phyloP scores from a whole-genome alignment of 495 filamentous ascomycete species.

The Tuber borchii region DNA sequence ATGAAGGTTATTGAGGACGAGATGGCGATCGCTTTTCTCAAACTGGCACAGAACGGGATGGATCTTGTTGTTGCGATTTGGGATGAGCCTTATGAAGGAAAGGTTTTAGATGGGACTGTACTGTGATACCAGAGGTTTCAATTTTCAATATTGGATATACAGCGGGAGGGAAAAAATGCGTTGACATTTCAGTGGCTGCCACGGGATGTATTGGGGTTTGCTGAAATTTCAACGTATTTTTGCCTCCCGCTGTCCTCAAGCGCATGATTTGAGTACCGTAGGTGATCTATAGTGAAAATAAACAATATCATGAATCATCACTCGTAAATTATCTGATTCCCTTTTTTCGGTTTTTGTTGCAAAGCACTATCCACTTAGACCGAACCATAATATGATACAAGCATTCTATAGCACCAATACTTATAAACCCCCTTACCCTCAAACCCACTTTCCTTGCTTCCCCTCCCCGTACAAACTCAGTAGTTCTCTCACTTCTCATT shows the following conservation, averaged over 20 bases:
- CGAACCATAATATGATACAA: neutral
- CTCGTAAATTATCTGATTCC: neutral
- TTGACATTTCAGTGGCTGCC: too few relatives aligned
- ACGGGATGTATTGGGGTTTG: too few relatives aligned
- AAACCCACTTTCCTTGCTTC: neutral
- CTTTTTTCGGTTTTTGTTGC: neutral
- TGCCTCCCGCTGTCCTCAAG: neutral
- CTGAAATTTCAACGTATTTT: too few relatives aligned
- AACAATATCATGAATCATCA: neutral
- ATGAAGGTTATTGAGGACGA: conserved; percentile 32
- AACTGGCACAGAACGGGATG: conserved; percentile 20
- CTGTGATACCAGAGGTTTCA: neutral
- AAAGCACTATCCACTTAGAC: neutral
- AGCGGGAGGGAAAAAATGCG: too few relatives aligned
- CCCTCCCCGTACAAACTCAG: neutral
- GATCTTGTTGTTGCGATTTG: conserved; percentile 27
- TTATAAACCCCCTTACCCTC: neutral
- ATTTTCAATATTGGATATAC: neutral
- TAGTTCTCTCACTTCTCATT: neutral
- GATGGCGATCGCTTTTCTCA: conserved; percentile 22
- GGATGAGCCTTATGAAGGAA: conserved; percentile 22
- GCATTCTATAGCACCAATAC: neutral
- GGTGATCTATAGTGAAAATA: neutral
- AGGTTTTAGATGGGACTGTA: neutral
- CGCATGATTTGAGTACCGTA: neutral